Evolutionary conservation across 495 filamentous ascomycete species (phyloP), one percentile per base, ranked within the genome.

Genomic region (Trichocladium uniseriatum): DNA sequence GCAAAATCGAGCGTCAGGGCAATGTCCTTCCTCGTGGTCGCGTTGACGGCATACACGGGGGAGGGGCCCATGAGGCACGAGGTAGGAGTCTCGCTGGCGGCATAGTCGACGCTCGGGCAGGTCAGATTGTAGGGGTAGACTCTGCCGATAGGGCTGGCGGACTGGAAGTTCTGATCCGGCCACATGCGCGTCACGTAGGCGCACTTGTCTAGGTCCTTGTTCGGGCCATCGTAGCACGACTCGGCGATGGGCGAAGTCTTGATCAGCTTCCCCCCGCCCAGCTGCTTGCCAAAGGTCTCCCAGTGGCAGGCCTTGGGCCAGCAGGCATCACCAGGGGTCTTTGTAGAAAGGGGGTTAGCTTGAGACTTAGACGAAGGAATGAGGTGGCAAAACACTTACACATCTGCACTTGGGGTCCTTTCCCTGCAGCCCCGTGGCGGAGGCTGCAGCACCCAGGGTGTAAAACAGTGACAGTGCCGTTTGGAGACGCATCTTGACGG

Each of bases 1-100:
- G 77, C 77, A 63, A 79, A 79, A 49, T 70, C 69, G 10, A 81
- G 63, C 1, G 72, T 69, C 10, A 65, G 56, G 40, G 69, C 64
- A 27, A 79, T 59, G 48, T 82, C 69, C 19, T 63, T 56, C 6
- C 69, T 62, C 11, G 43, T 67, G 43, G 54, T 70, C 7, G 70
- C 75, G 45, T 76, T 74, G 36, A 81, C 68, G 1, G 71, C 69
- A 47, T 78, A 77, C 15, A 60, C 62, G 18, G 70, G 69, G 51
- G 73, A 75, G 7, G 66, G 9, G 39, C 53, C 53, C 8, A 48
- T 38, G 8, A 20, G 52, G 35, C 53, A 56, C 15, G 44, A 20
- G 11, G 37, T 20, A 2, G 49, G 42, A 1, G 24, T 36, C 27
- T 18, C 38, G 2, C 36, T 37, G 9, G 42, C 38, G 27, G 49